A percentile compares a stretch with the other conserved stretches of the same genome.
Evolutionary conservation across 257 asterid genomes (phyloP).

Genomic region (Salvia miltiorrhiza): DNA sequence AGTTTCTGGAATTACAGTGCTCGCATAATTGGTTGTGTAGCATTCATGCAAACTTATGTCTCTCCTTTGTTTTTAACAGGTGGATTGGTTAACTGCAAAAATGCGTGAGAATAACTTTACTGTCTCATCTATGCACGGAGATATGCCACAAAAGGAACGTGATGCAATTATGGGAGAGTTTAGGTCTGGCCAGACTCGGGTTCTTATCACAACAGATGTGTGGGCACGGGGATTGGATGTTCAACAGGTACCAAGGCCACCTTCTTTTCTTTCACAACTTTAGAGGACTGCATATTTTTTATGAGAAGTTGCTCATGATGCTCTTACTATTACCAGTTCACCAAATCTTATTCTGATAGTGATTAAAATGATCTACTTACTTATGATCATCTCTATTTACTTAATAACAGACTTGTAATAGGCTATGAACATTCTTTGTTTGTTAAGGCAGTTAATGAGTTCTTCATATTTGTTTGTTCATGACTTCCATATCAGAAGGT

Average conservation of each 20-base stretch:
- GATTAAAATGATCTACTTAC: neutral
- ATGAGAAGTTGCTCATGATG: neutral
- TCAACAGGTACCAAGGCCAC: constrained; percentile 61
- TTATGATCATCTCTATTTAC: neutral
- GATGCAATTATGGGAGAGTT: constrained; percentile 93
- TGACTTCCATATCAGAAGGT: neutral
- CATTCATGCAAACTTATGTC: neutral
- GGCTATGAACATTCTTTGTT: neutral
- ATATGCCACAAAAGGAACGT: constrained; percentile 97
- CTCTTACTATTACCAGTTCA: neutral
- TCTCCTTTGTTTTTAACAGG: constrained; percentile 39
- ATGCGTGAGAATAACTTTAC: constrained; percentile 90
- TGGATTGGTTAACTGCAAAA: constrained; percentile 88
- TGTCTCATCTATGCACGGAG: constrained; percentile 97
- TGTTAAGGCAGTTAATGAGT: neutral
- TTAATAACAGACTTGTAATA: neutral
- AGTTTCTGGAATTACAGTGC: neutral
- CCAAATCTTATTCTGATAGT: neutral
- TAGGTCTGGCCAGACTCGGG: constrained; percentile 80
- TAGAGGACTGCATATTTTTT: neutral
- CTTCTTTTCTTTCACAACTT: neutral
- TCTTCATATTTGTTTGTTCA: neutral
- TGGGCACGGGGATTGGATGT: constrained; percentile 99
- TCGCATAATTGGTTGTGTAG: neutral
- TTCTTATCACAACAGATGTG: constrained; percentile 95